Base-by-base conservation (phyloP, 2,329 filamentous ascomycete species). In the Pezicula radicicola region DNA sequence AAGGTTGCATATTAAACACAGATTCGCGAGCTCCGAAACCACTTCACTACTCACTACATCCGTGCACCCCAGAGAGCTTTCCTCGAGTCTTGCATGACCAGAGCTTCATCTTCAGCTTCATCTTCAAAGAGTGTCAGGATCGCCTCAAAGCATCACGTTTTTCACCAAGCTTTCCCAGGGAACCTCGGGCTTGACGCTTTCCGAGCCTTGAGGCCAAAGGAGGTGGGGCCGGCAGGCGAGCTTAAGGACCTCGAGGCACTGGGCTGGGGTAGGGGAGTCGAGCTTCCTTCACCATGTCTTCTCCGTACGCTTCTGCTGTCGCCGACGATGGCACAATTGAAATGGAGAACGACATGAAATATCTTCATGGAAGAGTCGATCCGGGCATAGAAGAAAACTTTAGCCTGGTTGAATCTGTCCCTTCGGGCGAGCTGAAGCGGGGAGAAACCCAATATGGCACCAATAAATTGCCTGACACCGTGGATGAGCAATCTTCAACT, bases 161-260 rank as follows among this genome's bases (percentile, higher is more conserved):
- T 6, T 9, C 2, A 5, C 7, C 4, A 30, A 9, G 4, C 7
- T 9, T 30, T 5, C 21, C 3, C 3, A 5, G 21, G 5, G 5
- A 21, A 21, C 21, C 21, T 21, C 21, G 21, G 21, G 3, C 21
- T 21, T 12, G 28, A 30, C 28, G 28, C 51, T 59, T 42, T 51
- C 53, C 2, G 48, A 60, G 10, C 45, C 36, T 15, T 37, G 41
- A 27, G 15, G 13, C 50, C 51, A 15, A 39, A 50, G 42, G 36
- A 36, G 19, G 47, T 37, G 35, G 33, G 16, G 3, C 41, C 39
- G 10, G 46, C n/a, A 7, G 37, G 18, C 37, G 18, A 40, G 28
- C 37, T 16, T 30, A 19, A 27, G n/a, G 19, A 28, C 10, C 42
- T 12, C 27, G 42, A 16, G n/a, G 42, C 27, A 27, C 42, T 42